These are phyloP conservation scores for Talaromyces sp. DNA, from an alignment of 2,329 filamentous ascomycete species.

Conservation along the genomic window DNA sequence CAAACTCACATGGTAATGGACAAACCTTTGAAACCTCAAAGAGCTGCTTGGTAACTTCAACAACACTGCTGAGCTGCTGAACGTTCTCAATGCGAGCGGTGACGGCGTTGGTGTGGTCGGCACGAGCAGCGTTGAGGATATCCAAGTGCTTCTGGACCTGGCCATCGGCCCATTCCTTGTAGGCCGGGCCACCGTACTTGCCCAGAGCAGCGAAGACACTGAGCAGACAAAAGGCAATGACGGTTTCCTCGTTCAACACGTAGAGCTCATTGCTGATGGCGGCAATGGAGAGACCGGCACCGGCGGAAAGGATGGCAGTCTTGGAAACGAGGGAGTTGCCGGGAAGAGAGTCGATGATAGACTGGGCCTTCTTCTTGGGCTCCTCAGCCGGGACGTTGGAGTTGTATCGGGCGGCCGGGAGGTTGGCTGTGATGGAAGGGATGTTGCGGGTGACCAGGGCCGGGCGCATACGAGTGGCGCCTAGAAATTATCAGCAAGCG, in stretches of 20 bases:
- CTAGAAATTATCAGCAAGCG: slow-evolving; percentile 47
- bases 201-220: slow-evolving; percentile 88
- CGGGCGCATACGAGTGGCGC: slow-evolving; percentile 86
- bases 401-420: slow-evolving; percentile 62
- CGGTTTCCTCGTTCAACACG: slow-evolving; percentile 97
- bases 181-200: slow-evolving; percentile 88
- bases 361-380: slow-evolving; percentile 95
- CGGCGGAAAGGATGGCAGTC: slow-evolving; percentile 92
- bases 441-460: slow-evolving; percentile 68
- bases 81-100: slow-evolving; percentile 92
- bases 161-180: slow-evolving; percentile 83
- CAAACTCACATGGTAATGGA: neutral
- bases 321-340: slow-evolving; percentile 91
- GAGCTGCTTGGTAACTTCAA: slow-evolving; percentile 93
- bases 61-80: slow-evolving; percentile 86
- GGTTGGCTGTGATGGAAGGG: slow-evolving; percentile 65
- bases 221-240: slow-evolving; percentile 87
- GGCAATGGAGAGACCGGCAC: slow-evolving; percentile 83
- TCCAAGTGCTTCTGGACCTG: slow-evolving; percentile 90
- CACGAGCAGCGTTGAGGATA: slow-evolving; percentile 89
- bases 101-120: slow-evolving; percentile 92
- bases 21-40: slow-evolving; percentile 95
- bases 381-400: slow-evolving; percentile 79
- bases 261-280: slow-evolving; percentile 99
- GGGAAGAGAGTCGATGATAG: slow-evolving; percentile 86